These are phyloP conservation scores for Aspergillus asperescens DNA, from an alignment of 495 filamentous ascomycete species.

Conservation along the genomic window DNA sequence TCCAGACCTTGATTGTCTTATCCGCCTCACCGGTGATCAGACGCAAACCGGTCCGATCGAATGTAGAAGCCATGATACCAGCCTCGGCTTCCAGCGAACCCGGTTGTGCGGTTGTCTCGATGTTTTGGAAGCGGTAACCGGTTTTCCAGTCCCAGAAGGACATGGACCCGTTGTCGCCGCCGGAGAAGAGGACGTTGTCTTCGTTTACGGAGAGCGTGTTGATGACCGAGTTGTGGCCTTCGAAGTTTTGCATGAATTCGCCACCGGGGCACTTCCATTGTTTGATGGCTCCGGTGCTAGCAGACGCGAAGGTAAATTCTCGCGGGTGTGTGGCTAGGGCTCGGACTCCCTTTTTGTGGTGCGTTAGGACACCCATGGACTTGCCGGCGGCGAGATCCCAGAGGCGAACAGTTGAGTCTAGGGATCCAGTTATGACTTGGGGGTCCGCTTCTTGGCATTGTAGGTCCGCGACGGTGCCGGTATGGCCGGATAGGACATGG, in stretches of 20 bases:
- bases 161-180: constrained; percentile 93
- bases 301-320: constrained; percentile 95
- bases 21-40: constrained; percentile 93
- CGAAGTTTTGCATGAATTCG: constrained; percentile 99
- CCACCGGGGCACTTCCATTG: constrained; percentile 99
- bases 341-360: constrained; percentile 97
- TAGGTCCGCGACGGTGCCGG: constrained; percentile 78
- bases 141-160: constrained; percentile 99
- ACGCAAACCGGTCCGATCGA: constrained; percentile 81
- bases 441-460: constrained; percentile 96
- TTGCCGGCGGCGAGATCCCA: constrained; percentile 98
- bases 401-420: constrained; percentile 87
- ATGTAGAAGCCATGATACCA: constrained; percentile 87
- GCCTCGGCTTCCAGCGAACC: constrained; percentile 91
- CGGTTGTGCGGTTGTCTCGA: constrained; percentile 89
- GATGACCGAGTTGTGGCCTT: constrained; percentile 92
- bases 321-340: constrained; percentile 79
- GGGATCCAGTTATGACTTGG: constrained; percentile 84
- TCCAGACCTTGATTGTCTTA: constrained; percentile 98
- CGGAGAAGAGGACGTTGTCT: constrained; percentile 91
- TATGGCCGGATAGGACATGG: constrained; percentile 88
- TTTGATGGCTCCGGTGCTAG: constrained; percentile 90
- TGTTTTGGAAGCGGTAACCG: constrained; percentile 78
- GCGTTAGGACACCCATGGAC: constrained; percentile 90
- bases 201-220: constrained; percentile 93